Conservation (phyloP, 805 yeast genomes). For the Kodamaea kaohsiungensis region DNA sequence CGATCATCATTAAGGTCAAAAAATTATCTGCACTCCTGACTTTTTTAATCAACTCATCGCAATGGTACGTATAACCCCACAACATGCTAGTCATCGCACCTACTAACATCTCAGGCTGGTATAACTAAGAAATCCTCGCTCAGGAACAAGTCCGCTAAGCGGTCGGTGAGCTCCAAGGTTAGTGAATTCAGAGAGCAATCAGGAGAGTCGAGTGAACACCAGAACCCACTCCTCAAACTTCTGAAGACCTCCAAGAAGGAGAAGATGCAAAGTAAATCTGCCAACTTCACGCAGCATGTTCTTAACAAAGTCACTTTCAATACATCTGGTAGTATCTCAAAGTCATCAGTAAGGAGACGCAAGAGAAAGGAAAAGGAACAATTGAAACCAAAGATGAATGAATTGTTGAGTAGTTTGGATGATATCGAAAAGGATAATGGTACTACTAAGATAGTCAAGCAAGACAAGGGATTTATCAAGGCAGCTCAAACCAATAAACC, state of each 20-base stretch:
- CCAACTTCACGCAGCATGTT: conserved; percentile 34
- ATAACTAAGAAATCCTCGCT: conserved; percentile 37
- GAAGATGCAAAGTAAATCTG: conserved; percentile 44
- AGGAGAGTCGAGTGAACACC: conserved; percentile 12
- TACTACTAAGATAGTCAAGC: conserved; percentile 12
- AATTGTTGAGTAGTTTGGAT: conserved; percentile 54
- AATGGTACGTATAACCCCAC: conserved; percentile 8
- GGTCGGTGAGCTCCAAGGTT: conserved; percentile 26
- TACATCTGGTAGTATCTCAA: conserved; percentile 54
- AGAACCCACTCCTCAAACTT: conserved; percentile 52
- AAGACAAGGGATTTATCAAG: conserved; percentile 21
- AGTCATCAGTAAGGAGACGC: conserved; percentile 64
- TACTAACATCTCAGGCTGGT: conserved; percentile 25
- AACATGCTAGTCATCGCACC: background rate
- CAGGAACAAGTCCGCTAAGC: conserved; percentile 32
- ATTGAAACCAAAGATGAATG: conserved; percentile 67
- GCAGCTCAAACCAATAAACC: conserved; percentile 38
- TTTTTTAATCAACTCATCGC: conserved; percentile 6
- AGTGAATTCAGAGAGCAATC: conserved; percentile 25
- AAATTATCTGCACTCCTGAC: background rate
- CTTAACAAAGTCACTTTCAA: conserved; percentile 30
- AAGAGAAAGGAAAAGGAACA: conserved; percentile 61
- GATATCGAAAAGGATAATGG: conserved; percentile 28
- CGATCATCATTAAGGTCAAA: background rate
- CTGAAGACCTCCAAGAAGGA: conserved; percentile 55